These are phyloP conservation scores for Oehlia diaphana DNA, from an alignment of 192 early-diverging fungal species.

Conservation along the genomic window DNA sequence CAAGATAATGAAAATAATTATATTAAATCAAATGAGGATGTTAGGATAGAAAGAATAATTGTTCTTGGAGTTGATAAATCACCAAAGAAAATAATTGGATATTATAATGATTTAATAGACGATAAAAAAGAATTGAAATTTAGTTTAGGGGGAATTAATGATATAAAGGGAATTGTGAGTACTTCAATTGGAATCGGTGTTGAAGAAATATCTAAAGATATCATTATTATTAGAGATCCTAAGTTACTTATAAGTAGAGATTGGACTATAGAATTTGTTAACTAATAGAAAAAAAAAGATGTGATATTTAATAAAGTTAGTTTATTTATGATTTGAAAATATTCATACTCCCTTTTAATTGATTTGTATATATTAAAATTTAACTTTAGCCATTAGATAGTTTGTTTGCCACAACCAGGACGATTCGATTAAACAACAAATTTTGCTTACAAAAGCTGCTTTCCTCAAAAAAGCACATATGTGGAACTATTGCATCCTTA, in stretches of 20 bases:
- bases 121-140: conserved; percentile 10
- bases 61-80: conserved; percentile 46
- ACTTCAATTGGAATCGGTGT: not conserved
- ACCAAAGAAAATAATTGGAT: conserved; percentile 21
- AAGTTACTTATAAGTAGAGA: conserved; percentile 17
- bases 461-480: too few species aligned
- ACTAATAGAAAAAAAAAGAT: not conserved
- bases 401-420: too few species aligned
- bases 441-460: too few species aligned
- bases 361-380: too few species aligned
- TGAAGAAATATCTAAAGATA: conserved; percentile 7
- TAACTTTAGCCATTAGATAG: too few species aligned
- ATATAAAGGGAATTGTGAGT: not conserved
- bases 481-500: too few species aligned
- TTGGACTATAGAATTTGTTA: conserved; percentile 28
- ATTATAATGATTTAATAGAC: not conserved
- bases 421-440: too few species aligned
- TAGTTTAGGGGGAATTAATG: not conserved
- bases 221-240: conserved; percentile 20
- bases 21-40: conserved; percentile 17
- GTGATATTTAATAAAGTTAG: too few species aligned
- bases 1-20: conserved; percentile 20
- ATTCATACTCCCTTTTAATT: too few species aligned
- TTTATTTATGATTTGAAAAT: too few species aligned
- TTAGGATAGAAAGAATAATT: conserved; percentile 56